Evolutionary conservation across 805 yeast species (phyloP).

Genomic region (Wickerhamiella brachini): DNA sequence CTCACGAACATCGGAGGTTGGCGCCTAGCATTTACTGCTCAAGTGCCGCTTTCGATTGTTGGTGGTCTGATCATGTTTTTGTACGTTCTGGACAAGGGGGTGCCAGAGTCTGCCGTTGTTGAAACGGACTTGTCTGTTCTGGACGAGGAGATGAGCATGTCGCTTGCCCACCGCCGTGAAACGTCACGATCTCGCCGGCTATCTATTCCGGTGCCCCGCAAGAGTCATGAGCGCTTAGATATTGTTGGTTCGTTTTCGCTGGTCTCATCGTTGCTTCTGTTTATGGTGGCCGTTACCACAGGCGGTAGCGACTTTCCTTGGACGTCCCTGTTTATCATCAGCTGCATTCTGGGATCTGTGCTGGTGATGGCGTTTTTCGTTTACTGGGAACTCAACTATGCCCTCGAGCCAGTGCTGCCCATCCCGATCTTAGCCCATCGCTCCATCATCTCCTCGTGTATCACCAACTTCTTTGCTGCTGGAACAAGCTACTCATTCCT

Average conservation of each 20-base stretch:
- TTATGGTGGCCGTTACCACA: conserved; percentile 51
- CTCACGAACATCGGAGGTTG: conserved; percentile 44
- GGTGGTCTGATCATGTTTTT: conserved; percentile 8
- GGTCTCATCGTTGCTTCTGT: conserved; percentile 40
- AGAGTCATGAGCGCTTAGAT: conserved; percentile 47
- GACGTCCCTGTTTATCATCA: conserved; percentile 29
- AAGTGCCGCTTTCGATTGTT: conserved; percentile 29
- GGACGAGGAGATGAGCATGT: conserved; percentile 14
- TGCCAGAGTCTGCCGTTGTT: conserved; percentile 20
- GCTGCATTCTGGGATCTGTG: conserved; percentile 25
- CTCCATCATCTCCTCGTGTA: conserved; percentile 50
- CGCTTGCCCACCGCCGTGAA: background rate
- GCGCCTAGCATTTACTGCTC: conserved; percentile 36
- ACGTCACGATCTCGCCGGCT: background rate
- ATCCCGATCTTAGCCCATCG: conserved; percentile 41
- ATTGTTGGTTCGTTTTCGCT: conserved; percentile 47
- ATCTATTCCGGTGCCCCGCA: conserved; percentile 21
- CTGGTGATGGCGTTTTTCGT: conserved; percentile 30
- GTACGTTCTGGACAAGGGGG: conserved; percentile 9
- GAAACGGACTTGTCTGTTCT: conserved; percentile 18
- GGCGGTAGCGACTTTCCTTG: conserved; percentile 46
- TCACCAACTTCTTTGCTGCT: conserved; percentile 56
- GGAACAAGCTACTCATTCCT: conserved; percentile 52
- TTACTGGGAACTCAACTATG: conserved; percentile 36
- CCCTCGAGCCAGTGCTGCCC: conserved; percentile 57